Evolutionary conservation across 2,329 filamentous ascomycete genomes (phyloP), one percentile per base, ranked within the genome.

Genomic region (Pyrenochaeta sp.): DNA sequence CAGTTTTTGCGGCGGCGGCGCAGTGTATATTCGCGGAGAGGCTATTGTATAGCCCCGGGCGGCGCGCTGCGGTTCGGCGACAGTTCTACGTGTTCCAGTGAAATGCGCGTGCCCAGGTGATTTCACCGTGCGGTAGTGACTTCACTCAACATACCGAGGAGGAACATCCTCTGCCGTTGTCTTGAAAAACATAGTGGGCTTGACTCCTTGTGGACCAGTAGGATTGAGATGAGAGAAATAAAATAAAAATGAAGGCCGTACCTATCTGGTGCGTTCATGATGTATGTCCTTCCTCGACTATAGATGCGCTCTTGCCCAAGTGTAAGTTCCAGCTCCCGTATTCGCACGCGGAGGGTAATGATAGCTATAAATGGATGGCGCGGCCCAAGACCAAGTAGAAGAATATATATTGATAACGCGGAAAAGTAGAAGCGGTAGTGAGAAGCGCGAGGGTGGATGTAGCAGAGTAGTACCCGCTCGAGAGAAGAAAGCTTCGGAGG

Each of bases 181-280:
- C 8, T 30, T 12, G 44, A 28, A 12, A 10, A 12, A 36, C 39
- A 58, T 52, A 25, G 34, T 57, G 25, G 46, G 45, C 39, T 52
- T 22, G 52, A 56, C 58, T 61, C 46, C 39, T 52, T 32, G 53
- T 45, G 44, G 24, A 30, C 43, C 50, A 24, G 10, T 48, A 24
- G 39, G 19, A 22, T 49, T 49, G 24, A 42, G 43, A 6, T 53
- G n/a, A 52, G 45, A 25, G 37, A 30, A 9, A 47, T 39, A 40
- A 47, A 48, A 28, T 27, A 22, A 13, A 44, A 39, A 43, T 65
- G 28, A 30, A 30, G 28, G 5, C 9, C 73, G 22, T 73, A 77
- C 75, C 75, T 72, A 54, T 77, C 75, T 46, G 75, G 75, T 42
- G 75, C 75, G 72, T 77, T 77, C 75, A 77, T 77, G 3, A 30